phyloP scores from a whole-genome alignment of 345 rosid species.

The Moringa oleifera region DNA sequence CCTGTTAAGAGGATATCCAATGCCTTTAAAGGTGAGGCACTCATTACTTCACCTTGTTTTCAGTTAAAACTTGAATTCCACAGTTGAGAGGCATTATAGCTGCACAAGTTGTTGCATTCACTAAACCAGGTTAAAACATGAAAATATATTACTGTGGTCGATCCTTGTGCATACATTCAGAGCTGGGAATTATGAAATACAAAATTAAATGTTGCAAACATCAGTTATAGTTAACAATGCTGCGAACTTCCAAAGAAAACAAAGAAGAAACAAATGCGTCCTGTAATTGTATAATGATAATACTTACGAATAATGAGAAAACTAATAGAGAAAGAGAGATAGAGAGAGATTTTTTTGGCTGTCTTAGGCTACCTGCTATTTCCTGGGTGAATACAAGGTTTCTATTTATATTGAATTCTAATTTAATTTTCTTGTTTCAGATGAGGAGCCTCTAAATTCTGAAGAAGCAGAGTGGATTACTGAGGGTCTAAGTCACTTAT shows the following conservation, averaged over 20 bases:
- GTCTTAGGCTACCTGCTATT: too few species aligned
- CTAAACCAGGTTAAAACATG: too few species aligned
- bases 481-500: slow-evolving; percentile 17
- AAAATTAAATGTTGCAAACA: too few species aligned
- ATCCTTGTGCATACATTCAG: too few species aligned
- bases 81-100: neutral
- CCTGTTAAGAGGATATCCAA: slow-evolving; percentile 69
- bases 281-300: too few species aligned
- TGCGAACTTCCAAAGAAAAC: neutral
- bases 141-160: too few species aligned
- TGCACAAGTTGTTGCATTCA: too few species aligned
- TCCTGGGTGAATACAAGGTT: neutral
- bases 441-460: slow-evolving; percentile 33
- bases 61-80: slow-evolving; percentile 9
- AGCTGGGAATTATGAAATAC: too few species aligned
- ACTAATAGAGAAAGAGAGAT: too few species aligned
- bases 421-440: slow-evolving; percentile 31
- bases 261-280: neutral
- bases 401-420: slow-evolving; percentile 2
- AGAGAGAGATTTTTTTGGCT: neutral
- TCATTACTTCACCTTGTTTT: slow-evolving; percentile 1
- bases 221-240: neutral
- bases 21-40: slow-evolving; percentile 55
- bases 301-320: too few species aligned
- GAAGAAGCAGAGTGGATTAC: slow-evolving; percentile 43